These are phyloP conservation scores for Daldinia bambusicola DNA, from an alignment of 495 filamentous ascomycete genomes.

Conservation along the genomic window DNA sequence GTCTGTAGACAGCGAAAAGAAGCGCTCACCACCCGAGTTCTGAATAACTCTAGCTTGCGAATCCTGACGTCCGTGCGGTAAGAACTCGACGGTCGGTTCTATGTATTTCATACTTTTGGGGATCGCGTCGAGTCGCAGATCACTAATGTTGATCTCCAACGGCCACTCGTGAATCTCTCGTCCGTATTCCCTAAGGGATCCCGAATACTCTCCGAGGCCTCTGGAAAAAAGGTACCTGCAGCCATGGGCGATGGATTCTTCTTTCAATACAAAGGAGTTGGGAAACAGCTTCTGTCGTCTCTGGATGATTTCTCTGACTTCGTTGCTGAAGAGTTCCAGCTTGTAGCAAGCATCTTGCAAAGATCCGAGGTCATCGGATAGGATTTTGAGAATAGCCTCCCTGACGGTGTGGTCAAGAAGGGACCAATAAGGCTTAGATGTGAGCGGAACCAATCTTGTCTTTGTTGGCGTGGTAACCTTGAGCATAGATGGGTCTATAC, in stretches of 20 bases:
- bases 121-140: not conserved
- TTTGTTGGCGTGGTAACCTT: not conserved
- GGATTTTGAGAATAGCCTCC: constrained; percentile 16
- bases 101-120: not conserved
- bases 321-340: not conserved
- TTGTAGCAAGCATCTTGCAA: not conserved
- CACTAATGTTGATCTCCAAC: not conserved
- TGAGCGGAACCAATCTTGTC: not conserved
- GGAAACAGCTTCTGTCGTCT: not conserved
- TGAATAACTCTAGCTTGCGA: not conserved
- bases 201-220: not conserved
- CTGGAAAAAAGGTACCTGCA: not conserved
- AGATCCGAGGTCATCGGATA: not conserved
- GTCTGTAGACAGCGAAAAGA: not conserved
- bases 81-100: not conserved
- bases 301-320: not conserved
- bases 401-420: constrained; percentile 8
- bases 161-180: not conserved
- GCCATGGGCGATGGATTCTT: not conserved
- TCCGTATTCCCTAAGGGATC: not conserved
- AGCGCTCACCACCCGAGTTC: not conserved
- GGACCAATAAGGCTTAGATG: not conserved
- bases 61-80: not conserved
- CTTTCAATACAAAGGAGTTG: not conserved
- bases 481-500: not conserved